Base-by-base conservation (phyloP, 1,139 yeast species). In the Geotrichum citri-aurantii region DNA sequence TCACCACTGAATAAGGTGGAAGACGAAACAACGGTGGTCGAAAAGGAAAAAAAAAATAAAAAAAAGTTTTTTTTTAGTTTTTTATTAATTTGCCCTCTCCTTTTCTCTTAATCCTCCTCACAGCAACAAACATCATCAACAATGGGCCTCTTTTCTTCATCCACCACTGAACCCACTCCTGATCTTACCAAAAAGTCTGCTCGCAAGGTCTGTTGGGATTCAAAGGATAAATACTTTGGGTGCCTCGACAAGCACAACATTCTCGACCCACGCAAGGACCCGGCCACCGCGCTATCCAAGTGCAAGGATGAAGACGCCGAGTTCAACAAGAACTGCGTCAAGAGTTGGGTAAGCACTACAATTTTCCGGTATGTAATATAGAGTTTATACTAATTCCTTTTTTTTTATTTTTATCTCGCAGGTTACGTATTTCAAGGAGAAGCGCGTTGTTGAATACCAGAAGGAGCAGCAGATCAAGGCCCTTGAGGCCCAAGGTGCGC, bases 191-290 rank as follows among this genome's bases (percentile, higher is more conserved):
- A 86, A 63, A 68, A 72, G 60, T 71, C 78, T 29, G 77, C 80
- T 58, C 77, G 90, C 61, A 77, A 79, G 64, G 72, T 73, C 62
- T 86, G 92, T 72, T 86, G 91, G 91, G 85, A 81, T 47, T 75
- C 86, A 19, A 76, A 92, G 60, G 92, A 86, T 66, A 64, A 65
- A 27, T 85, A 75, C 66, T 83, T 84, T 64, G 73, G 70, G 2
- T 86, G 92, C 66, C 72, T 86, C 52, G 88, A 85, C 67, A 76
- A 72, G 60, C 74, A 81, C 63, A 68, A 76, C 27, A 79, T 85
- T 37, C 75, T 77, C 3, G 82, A 84, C 65, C 70, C 76, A 53
- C 65, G 67, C 57, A 68, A 69, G 60, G 62, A 65, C 31, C 61
- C 62, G 48, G 73, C 72, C 24, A 62, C 63, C 42, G 62, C 64